These are phyloP conservation scores for Erodium trifolium DNA, from an alignment of 441 rosid species.

Conservation along the genomic window DNA sequence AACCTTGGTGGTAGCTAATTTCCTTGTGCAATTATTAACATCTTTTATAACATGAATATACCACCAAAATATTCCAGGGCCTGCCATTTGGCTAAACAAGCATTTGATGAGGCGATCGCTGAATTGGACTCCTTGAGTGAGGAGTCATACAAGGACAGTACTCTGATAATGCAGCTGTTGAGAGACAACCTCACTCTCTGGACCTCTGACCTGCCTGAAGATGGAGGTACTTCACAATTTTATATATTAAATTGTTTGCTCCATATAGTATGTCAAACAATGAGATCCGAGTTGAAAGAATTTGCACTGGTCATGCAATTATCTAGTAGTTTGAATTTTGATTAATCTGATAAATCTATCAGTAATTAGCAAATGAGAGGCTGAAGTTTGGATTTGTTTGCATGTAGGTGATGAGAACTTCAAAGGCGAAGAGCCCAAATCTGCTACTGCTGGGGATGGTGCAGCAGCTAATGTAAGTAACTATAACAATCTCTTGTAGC, in stretches of 20 bases:
- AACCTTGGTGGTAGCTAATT: too few relatives aligned
- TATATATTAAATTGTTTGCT: background rate
- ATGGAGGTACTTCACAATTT: conserved; percentile 50
- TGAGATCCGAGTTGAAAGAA: background rate
- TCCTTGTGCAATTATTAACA: background rate
- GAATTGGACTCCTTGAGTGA: conserved; percentile 92
- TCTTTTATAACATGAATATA: background rate
- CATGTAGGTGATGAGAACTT: conserved; percentile 64
- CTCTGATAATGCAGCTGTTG: conserved; percentile 91
- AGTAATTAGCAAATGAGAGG: background rate
- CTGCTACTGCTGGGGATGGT: conserved; percentile 41
- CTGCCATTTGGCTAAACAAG: conserved; percentile 43
- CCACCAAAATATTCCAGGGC: conserved; percentile 49
- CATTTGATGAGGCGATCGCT: conserved; percentile 95
- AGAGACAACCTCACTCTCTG: conserved; percentile 98
- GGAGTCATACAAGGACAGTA: conserved; percentile 98
- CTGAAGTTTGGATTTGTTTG: background rate
- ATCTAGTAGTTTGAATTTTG: too few relatives aligned
- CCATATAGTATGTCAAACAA: background rate
- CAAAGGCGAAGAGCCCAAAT: conserved; percentile 70
- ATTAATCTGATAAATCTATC: background rate
- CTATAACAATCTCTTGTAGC: conserved; percentile 16
- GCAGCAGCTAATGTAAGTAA: background rate
- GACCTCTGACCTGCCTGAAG: conserved; percentile 99
- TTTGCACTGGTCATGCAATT: too few relatives aligned